Conservation (phyloP, 345 rosid genomes). For the Microcos paniculata region DNA sequence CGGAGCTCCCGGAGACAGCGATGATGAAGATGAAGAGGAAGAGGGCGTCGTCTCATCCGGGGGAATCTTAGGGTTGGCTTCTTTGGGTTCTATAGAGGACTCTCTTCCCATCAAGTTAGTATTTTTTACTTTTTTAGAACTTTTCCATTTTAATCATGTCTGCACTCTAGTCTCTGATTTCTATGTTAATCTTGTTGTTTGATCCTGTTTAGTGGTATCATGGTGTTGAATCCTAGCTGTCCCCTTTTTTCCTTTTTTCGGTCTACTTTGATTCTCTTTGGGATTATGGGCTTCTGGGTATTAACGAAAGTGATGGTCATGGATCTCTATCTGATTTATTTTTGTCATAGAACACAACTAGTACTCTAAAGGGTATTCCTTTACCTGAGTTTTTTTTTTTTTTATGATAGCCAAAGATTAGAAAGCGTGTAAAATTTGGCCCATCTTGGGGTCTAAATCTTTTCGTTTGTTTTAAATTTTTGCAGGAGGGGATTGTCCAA, state of each 20-base stretch:
- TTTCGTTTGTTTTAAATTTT: background rate
- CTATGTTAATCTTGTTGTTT: background rate
- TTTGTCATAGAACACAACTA: background rate
- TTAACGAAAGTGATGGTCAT: background rate
- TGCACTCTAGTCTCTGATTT: too few relatives aligned
- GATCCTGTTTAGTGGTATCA: background rate
- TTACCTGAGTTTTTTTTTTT: background rate
- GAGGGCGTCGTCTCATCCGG: constrained; percentile 35
- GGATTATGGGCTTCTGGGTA: too few relatives aligned
- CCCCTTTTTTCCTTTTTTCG: background rate
- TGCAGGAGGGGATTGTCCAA: constrained; percentile 76
- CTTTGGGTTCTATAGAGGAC: constrained; percentile 51
- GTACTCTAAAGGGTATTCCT: background rate
- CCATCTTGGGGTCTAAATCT: background rate
- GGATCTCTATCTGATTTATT: background rate
- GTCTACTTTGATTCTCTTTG: background rate
- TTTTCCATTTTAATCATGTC: background rate
- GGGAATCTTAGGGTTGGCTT: constrained; percentile 22
- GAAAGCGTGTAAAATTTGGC: background rate
- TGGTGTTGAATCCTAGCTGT: background rate
- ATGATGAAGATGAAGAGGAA: constrained; percentile 35
- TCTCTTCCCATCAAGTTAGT: constrained; percentile 71
- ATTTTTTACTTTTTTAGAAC: background rate
- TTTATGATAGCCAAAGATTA: background rate
- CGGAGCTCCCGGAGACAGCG: constrained; percentile 54